Evolutionary conservation across 441 rosid species (phyloP), one percentile per base, ranked within the genome.

Genomic region (Populus hybrid): DNA sequence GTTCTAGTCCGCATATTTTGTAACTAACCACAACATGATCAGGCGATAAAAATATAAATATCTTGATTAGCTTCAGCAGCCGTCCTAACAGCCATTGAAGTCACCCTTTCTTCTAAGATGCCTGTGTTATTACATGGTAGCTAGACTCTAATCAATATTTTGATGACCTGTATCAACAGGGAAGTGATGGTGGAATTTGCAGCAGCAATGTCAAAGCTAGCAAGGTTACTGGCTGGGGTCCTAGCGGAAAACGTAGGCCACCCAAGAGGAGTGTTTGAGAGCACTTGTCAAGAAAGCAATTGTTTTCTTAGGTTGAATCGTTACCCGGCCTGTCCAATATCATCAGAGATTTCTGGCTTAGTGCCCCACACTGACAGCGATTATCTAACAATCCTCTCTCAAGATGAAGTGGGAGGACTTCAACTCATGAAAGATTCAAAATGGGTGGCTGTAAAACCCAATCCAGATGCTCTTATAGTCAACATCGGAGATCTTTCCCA

Each of bases 321-420:
- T 9, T 91, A 91, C 75, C 95, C 92, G 1, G 71, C 81, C 23
- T 91, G 95, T 74, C 87, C 93, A 8, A 23, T 85, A 20, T 79
- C 87, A 23, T 68, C 82, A 0, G 88, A 86, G 50, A 79, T 83
- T 9, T 86, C 75, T 2, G 93, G 95, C 11, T 35, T 91, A 36
- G 90, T 89, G 21, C 93, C 95, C 57, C 95, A 91, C 79, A 91
- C 95, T 2, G 95, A 91, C 74, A 89, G 92, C 14, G 91, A 89
- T 80, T 89, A 86, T 79, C 88, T 91, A 6, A 91, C 95, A 8
- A 85, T 91, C 61, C 90, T 91, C 30, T 80, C 69, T 80, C 93
- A 91, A 88, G 95, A 91, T 73, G 80, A 87, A 73, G 95, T 91
- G 2, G 95, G 93, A 5, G 93, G 92, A 34, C 93, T 91, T 53